phyloP scores from a whole-genome alignment of 306 rosid species.

The Ceratonia siliqua region DNA sequence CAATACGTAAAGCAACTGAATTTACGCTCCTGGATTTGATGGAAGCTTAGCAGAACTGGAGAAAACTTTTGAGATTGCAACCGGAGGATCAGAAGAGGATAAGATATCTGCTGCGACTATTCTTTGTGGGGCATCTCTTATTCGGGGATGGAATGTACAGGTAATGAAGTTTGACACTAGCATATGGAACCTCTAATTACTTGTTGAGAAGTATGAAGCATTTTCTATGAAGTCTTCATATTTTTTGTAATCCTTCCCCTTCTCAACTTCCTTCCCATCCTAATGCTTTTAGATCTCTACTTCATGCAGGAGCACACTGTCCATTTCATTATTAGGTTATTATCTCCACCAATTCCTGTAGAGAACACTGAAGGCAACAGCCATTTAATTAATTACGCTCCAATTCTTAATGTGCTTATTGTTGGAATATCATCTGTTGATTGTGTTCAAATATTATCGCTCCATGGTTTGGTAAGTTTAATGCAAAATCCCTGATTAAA shows the following conservation, averaged over 20 bases:
- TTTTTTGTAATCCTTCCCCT: background rate
- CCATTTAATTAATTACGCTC: constrained; percentile 81
- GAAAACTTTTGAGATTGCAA: constrained; percentile 80
- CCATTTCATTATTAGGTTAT: constrained; percentile 69
- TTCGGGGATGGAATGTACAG: constrained; percentile 98
- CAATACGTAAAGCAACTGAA: constrained; percentile 79
- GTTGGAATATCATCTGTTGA: constrained; percentile 91
- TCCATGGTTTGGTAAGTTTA: constrained; percentile 87
- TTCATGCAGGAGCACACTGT: constrained; percentile 81
- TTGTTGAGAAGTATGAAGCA: background rate
- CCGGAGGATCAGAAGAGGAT: constrained; percentile 81
- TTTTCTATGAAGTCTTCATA: background rate
- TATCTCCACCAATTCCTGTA: constrained; percentile 78
- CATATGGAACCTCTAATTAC: background rate
- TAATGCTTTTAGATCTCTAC: constrained; percentile 25
- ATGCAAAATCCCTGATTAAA: background rate
- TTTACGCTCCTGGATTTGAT: constrained; percentile 90
- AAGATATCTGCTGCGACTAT: constrained; percentile 90
- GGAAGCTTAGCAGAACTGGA: constrained; percentile 98
- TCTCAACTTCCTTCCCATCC: background rate
- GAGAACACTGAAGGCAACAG: constrained; percentile 60
- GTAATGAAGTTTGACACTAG: constrained; percentile 42
- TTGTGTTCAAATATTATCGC: constrained; percentile 85
- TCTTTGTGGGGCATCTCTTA: constrained; percentile 92
- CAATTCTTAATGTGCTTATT: constrained; percentile 75